A percentile compares a stretch with the other conserved stretches of the same genome.
Evolutionary conservation across 192 early-diverging fungal species (phyloP).

Genomic region (Gamsiella multidivaricata): DNA sequence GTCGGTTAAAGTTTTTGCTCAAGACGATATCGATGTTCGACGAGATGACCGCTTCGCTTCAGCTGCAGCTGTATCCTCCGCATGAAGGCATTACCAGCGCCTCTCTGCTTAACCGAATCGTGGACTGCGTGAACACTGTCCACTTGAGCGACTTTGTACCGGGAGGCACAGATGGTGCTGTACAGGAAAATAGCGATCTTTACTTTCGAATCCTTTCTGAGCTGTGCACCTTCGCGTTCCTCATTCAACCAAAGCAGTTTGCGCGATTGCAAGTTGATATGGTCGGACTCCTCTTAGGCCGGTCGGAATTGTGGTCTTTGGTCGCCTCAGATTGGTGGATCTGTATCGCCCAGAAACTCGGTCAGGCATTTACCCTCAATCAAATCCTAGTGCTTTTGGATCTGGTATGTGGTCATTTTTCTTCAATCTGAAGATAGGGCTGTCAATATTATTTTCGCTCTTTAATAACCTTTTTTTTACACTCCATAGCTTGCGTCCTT

Average conservation of each 20-base stretch:
- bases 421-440: background rate
- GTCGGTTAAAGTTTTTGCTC: conserved; percentile 27
- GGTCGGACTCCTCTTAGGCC: conserved; percentile 20
- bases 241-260: conserved; percentile 30
- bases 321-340: conserved; percentile 43
- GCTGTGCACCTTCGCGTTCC: conserved; percentile 18
- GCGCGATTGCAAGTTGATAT: conserved; percentile 30
- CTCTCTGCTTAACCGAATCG: conserved; percentile 9
- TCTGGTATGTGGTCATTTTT: conserved; percentile 21
- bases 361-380: conserved; percentile 17
- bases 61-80: conserved; percentile 31
- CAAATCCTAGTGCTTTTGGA: conserved; percentile 14
- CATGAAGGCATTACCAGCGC: background rate
- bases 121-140: conserved; percentile 5
- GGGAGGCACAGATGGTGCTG: background rate
- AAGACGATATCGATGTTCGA: conserved; percentile 28
- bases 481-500: conserved; percentile 18
- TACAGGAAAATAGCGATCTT: conserved; percentile 8
- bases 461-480: background rate
- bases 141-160: conserved; percentile 10
- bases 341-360: conserved; percentile 21
- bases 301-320: conserved; percentile 23
- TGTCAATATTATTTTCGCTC: background rate
- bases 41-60: conserved; percentile 17
- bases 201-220: conserved; percentile 21